A percentile compares a stretch with the other conserved stretches of the same genome.
phyloP scores from a whole-genome alignment of 2,329 filamentous ascomycete species.

The Aureobasidium mangrovei region DNA sequence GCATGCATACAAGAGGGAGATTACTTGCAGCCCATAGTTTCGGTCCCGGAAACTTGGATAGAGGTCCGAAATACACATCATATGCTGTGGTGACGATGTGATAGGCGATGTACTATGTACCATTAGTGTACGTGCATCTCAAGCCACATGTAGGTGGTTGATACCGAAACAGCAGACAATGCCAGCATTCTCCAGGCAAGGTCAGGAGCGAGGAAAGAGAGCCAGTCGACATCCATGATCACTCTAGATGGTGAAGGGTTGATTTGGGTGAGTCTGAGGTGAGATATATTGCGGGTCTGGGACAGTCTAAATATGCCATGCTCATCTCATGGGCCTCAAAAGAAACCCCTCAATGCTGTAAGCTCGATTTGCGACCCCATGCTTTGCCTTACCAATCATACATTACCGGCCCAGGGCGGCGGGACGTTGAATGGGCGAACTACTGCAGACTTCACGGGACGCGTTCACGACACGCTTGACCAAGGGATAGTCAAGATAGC shows the following conservation, averaged over 20 bases:
- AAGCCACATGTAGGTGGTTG: background rate
- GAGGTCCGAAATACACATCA: slow-evolving; percentile 36
- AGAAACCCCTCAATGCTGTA: background rate
- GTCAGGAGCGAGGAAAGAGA: background rate
- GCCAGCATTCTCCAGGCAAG: background rate
- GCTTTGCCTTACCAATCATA: slow-evolving; percentile 1
- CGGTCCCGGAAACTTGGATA: slow-evolving; percentile 37
- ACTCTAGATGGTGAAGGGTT: background rate
- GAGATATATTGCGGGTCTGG: slow-evolving; percentile 4
- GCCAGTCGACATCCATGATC: background rate
- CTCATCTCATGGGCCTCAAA: background rate
- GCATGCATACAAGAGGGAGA: slow-evolving; percentile 21
- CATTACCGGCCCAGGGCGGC: background rate
- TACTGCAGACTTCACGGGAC: slow-evolving; percentile 9
- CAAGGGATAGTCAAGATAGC: slow-evolving; percentile 1
- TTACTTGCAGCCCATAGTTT: slow-evolving; percentile 26
- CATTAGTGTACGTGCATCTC: background rate
- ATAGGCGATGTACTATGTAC: background rate
- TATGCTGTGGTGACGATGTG: slow-evolving; percentile 22
- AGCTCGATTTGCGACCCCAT: background rate
- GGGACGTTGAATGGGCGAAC: slow-evolving; percentile 9
- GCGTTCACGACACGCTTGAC: background rate
- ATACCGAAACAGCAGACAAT: background rate
- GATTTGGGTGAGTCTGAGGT: background rate
- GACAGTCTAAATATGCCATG: slow-evolving; percentile 7